phyloP scores from a whole-genome alignment of 306 rosid genomes.

The Rubus parviflorus region DNA sequence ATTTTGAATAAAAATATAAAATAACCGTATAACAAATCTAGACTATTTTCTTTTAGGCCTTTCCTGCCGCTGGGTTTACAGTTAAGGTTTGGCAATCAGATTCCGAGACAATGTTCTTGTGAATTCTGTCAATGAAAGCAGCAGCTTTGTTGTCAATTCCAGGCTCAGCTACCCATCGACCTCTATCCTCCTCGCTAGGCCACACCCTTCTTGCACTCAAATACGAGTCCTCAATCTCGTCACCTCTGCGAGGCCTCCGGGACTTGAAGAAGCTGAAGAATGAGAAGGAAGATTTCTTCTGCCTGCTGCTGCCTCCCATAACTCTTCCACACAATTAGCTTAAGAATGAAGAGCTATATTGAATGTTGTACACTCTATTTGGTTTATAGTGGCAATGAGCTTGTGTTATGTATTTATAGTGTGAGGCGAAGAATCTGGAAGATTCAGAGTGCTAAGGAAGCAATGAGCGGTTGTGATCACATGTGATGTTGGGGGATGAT shows the following conservation, averaged over 20 bases:
- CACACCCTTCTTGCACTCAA: conserved; percentile 48
- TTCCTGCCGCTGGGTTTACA: conserved; percentile 31
- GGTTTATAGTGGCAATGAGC: conserved; percentile 17
- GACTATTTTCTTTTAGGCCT: not conserved
- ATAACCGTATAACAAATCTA: conserved; percentile 8
- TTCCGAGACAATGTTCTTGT: conserved; percentile 48
- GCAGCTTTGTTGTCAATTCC: conserved; percentile 66
- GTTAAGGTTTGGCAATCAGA: conserved; percentile 43
- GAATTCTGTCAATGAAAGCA: conserved; percentile 49
- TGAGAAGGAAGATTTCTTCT: conserved; percentile 62
- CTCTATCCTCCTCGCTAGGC: conserved; percentile 82
- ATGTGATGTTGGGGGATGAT: not conserved
- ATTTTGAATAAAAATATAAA: conserved; percentile 6
- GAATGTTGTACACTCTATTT: conserved; percentile 26
- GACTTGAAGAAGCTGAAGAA: conserved; percentile 62
- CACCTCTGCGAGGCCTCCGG: conserved; percentile 27
- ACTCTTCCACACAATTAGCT: not conserved
- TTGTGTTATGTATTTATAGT: conserved; percentile 45
- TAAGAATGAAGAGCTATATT: conserved; percentile 2
- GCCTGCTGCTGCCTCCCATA: conserved; percentile 63
- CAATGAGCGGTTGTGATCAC: conserved; percentile 30
- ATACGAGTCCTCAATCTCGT: conserved; percentile 37
- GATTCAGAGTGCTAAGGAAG: conserved; percentile 37
- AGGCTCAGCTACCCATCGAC: conserved; percentile 66
- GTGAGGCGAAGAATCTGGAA: conserved; percentile 38